phyloP scores from a whole-genome alignment of 371 early-diverging fungal genomes.

The Saksenaea oblongispora region DNA sequence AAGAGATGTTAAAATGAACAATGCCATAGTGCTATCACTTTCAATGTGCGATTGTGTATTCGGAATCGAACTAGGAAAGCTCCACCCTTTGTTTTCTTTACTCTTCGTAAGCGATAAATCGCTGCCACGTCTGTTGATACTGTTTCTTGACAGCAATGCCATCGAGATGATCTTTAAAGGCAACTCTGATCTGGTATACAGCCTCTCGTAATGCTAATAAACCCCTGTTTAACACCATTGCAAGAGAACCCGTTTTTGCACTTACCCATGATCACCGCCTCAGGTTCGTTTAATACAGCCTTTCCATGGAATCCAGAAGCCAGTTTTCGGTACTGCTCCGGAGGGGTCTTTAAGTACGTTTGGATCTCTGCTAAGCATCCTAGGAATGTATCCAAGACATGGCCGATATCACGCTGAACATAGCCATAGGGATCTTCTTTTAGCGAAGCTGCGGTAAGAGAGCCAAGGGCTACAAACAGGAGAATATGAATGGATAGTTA shows the following conservation, averaged over 20 bases:
- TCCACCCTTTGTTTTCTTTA: slow-evolving; percentile 9
- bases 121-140: slow-evolving; percentile 38
- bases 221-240: background rate
- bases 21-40: too few species aligned
- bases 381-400: slow-evolving; percentile 49
- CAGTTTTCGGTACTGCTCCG: slow-evolving; percentile 23
- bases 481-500: background rate
- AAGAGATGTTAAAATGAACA: too few species aligned
- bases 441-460: slow-evolving; percentile 48
- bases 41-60: too few species aligned
- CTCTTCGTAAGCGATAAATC: slow-evolving; percentile 46
- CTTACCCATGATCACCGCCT: slow-evolving; percentile 31
- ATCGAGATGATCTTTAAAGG: slow-evolving; percentile 41
- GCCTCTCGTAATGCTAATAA: slow-evolving; percentile 49
- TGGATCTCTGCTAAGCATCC: slow-evolving; percentile 42
- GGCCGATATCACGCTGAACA: slow-evolving; percentile 55
- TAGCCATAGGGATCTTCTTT: slow-evolving; percentile 56
- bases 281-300: slow-evolving; percentile 21
- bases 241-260: background rate
- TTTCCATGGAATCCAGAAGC: slow-evolving; percentile 16
- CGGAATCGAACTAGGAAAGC: background rate
- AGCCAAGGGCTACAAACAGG: slow-evolving; percentile 39
- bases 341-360: slow-evolving; percentile 33
- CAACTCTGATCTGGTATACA: slow-evolving; percentile 50
- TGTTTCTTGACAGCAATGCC: slow-evolving; percentile 37